Evolutionary conservation across 495 filamentous ascomycete genomes (phyloP), one percentile per base, ranked within the genome.

Genomic region (Xylona heveae): DNA sequence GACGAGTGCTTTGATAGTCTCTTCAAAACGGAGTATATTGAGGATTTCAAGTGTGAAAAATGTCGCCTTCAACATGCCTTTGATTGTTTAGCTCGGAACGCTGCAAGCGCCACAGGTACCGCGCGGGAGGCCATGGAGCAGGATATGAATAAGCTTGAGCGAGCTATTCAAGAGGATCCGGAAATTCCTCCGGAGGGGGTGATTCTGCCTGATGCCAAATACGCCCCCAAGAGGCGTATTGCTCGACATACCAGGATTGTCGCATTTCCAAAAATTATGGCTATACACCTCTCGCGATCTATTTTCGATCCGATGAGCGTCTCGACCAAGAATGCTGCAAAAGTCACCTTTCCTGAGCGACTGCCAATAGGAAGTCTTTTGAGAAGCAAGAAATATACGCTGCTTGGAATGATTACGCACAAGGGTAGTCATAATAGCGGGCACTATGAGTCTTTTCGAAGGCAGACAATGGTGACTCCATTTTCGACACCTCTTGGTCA

Each of bases 361-460:
- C 55, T 95, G 13, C 64, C 73, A 0, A 57, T 99, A 5, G 88
- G 88, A 12, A 71, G 81, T 2, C 60, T 95, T 12, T 53, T 90
- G 13, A 66, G 71, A 31, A 71, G 71, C 38, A 74, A 67, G 35
- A 75, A 63, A 40, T 99, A 91, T 58, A 80, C 73, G 42, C 63
- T 99, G 3, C 68, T 90, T 2, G 78, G 74, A 7, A 71, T 91
- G 25, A 76, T 99, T 30, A 88, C 78, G 18, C 88, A 99, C 46
- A 93, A 91, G 45, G 88, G 88, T 13, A 90, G 77, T 37, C 88
- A 99, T 52, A 72, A 92, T 42, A 91, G 80, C 37, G 88, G 88
- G 1, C 88, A 99, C 48, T 99, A 99, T 51, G 88, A 99, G 48
- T 80, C 83, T 1, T 95, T 95, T 53, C 66, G 88, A 19, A 67